Percentiles rank a stretch among this genome's conserved stretches.
Conservation (phyloP, 2,329 filamentous ascomycete genomes). For the Talaromyces sp. region DNA sequence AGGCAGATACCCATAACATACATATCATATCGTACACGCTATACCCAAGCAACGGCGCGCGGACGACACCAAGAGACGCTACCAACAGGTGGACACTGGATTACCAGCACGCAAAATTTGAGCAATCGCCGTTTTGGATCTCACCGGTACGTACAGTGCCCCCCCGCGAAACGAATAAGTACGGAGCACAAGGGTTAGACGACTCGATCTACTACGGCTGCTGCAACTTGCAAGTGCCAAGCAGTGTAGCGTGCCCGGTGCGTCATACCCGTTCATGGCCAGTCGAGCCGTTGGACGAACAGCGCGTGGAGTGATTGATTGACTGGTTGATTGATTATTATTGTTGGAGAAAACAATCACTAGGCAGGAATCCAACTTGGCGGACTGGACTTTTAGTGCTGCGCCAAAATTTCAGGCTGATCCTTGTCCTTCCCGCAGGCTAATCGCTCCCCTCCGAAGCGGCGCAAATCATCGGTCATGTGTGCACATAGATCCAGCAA, state of each 20-base stretch:
- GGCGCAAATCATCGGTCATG: conserved; percentile 26
- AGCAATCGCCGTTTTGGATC: background rate
- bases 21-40: background rate
- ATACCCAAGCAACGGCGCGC: background rate
- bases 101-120: background rate
- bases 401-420: conserved; percentile 1
- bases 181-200: background rate
- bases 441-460: conserved; percentile 21
- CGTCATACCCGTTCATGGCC: background rate
- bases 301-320: background rate
- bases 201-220: background rate
- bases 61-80: background rate
- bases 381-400: background rate
- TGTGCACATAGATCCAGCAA: conserved; percentile 24
- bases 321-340: background rate
- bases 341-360: background rate
- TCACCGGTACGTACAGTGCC: background rate
- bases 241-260: background rate
- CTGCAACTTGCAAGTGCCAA: background rate
- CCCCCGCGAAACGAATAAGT: background rate
- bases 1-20: background rate
- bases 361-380: background rate
- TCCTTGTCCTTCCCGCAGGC: conserved; percentile 5
- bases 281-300: background rate
- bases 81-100: background rate